Percentiles rank a stretch among this genome's conserved stretches.
Conservation (phyloP, 306 rosid genomes). For the Begonia masoniana region DNA sequence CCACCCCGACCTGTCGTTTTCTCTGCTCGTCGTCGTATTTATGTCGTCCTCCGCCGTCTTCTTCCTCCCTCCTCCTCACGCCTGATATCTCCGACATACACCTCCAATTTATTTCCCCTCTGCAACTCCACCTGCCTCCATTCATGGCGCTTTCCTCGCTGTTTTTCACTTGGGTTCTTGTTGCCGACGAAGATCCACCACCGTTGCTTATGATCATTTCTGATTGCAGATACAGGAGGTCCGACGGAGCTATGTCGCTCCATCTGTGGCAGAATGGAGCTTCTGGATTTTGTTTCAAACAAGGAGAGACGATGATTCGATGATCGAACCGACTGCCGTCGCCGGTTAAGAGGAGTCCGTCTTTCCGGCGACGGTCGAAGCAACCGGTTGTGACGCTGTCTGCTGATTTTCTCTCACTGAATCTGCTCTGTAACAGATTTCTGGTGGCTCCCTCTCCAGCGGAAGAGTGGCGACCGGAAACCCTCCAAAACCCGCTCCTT, state of each 20-base stretch:
- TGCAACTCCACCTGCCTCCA: slow-evolving; percentile 23
- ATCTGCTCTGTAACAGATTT: slow-evolving; percentile 5
- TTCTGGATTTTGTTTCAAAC: no score
- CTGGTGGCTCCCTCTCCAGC: slow-evolving; percentile 33
- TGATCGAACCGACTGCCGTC: slow-evolving; percentile 45
- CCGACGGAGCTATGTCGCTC: slow-evolving; percentile 73
- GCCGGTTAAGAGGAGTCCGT: slow-evolving; percentile 33
- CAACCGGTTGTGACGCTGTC: slow-evolving; percentile 45
- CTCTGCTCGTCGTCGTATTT: slow-evolving; percentile 7
- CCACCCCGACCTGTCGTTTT: slow-evolving; percentile 18
- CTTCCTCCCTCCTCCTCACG: slow-evolving; percentile 30
- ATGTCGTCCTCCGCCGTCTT: neutral
- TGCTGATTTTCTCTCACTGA: slow-evolving; percentile 45
- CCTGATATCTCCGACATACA: slow-evolving; percentile 82
- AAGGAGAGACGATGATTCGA: slow-evolving; percentile 58
- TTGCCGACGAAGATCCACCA: slow-evolving; percentile 15
- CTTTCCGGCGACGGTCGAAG: slow-evolving; percentile 49
- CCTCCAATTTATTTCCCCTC: slow-evolving; percentile 36
- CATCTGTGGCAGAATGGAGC: slow-evolving; percentile 35
- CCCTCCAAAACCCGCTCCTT: slow-evolving; percentile 9
- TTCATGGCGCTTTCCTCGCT: slow-evolving; percentile 1
- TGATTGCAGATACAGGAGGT: slow-evolving; percentile 55
- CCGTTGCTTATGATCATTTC: slow-evolving; percentile 53
- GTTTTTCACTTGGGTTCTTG: slow-evolving; percentile 4
- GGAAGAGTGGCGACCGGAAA: slow-evolving; percentile 62